These are phyloP conservation scores for Pseudocercospora crystallina DNA, from an alignment of 2,329 filamentous ascomycete genomes.

Conservation along the genomic window DNA sequence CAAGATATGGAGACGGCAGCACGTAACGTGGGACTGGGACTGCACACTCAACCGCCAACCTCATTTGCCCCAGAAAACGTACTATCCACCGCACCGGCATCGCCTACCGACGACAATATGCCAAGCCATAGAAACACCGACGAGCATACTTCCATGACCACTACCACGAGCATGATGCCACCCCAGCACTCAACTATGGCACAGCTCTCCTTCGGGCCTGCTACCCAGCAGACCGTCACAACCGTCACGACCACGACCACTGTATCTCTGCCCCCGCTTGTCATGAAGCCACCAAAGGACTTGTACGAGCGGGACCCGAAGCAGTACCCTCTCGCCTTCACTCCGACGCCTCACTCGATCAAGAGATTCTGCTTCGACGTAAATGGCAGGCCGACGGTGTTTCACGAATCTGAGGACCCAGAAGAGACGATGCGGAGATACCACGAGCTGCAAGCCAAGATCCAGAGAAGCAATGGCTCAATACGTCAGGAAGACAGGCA, in stretches of 20 bases:
- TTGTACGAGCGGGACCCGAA: slow-evolving; percentile 76
- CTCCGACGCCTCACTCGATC: slow-evolving; percentile 77
- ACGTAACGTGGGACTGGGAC: slow-evolving; percentile 15
- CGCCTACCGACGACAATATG: slow-evolving; percentile 28
- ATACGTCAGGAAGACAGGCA: slow-evolving; percentile 29
- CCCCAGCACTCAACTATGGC: slow-evolving; percentile 48
- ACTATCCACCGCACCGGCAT: slow-evolving; percentile 35
- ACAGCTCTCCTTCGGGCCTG: slow-evolving; percentile 62
- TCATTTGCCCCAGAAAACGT: slow-evolving; percentile 21
- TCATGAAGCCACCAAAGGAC: slow-evolving; percentile 70
- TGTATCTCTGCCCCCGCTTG: slow-evolving; percentile 76
- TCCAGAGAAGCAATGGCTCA: slow-evolving; percentile 30
- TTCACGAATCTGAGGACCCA: slow-evolving; percentile 62
- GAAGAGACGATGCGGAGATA: slow-evolving; percentile 51
- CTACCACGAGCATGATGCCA: slow-evolving; percentile 23
- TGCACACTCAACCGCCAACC: slow-evolving; percentile 3
- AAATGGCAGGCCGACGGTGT: slow-evolving; percentile 60
- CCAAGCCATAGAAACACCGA: slow-evolving; percentile 14
- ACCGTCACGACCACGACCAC: slow-evolving; percentile 92
- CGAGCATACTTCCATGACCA: slow-evolving; percentile 19
- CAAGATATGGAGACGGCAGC: slow-evolving; percentile 7
- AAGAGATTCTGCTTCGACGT: slow-evolving; percentile 74
- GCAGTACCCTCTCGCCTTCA: slow-evolving; percentile 82
- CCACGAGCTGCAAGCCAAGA: slow-evolving; percentile 29
- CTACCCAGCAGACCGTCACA: slow-evolving; percentile 67